These are phyloP conservation scores for Suillus subaureus DNA, from an alignment of 768 basidiomycete genomes.

Conservation along the genomic window DNA sequence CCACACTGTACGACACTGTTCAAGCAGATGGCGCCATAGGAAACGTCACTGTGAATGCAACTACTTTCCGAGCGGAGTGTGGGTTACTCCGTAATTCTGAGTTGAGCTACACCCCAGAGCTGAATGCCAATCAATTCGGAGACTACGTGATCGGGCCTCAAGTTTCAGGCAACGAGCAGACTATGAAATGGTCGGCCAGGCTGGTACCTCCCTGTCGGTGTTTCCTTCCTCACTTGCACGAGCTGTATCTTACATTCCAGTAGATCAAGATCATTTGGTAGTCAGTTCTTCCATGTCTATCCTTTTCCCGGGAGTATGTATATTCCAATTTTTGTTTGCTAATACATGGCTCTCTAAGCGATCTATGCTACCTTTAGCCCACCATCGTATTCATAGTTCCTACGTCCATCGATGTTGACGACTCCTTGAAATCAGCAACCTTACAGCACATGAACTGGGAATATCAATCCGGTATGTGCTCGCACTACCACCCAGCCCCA, in stretches of 20 bases:
- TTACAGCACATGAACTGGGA: conserved; percentile 6
- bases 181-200: not conserved
- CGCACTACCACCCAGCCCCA: not conserved
- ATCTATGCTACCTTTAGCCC: not conserved
- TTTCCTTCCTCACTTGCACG: conserved; percentile 4
- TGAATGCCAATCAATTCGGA: not conserved
- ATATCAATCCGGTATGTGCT: not conserved
- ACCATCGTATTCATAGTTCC: conserved; percentile 17
- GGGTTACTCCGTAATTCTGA: conserved; percentile 7
- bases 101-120: not conserved
- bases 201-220: not conserved
- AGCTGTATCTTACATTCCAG: not conserved
- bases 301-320: not conserved
- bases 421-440: not conserved
- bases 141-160: not conserved
- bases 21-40: conserved; percentile 1
- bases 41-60: conserved; percentile 12
- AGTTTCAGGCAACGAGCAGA: conserved; percentile 9
- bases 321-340: not conserved
- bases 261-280: not conserved
- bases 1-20: conserved; percentile 13
- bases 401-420: conserved; percentile 7
- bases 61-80: conserved; percentile 9
- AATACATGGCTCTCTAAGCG: not conserved
- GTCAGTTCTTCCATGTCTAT: accelerated